phyloP scores from a whole-genome alignment of 129 eudicot genomes.

The Artemisia argyi region DNA sequence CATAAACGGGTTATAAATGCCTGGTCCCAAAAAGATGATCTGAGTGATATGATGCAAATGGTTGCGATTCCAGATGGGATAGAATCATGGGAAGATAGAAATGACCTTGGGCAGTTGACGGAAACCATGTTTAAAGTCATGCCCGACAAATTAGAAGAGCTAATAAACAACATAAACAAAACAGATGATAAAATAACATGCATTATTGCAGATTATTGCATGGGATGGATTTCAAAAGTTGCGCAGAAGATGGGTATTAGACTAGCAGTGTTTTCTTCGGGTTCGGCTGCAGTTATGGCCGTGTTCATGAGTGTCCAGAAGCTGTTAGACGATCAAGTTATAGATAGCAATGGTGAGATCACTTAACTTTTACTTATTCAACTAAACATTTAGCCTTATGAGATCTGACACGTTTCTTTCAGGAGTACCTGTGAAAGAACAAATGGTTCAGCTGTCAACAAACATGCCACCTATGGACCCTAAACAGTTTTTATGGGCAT shows the following conservation, averaged over 20 bases:
- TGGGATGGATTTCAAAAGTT: slow-evolving; percentile 43
- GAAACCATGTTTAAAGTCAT: slow-evolving; percentile 28
- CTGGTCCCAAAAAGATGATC: slow-evolving; percentile 17
- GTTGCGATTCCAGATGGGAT: slow-evolving; percentile 54
- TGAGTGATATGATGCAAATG: slow-evolving; percentile 28
- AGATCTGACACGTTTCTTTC: neutral
- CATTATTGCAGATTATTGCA: slow-evolving; percentile 46
- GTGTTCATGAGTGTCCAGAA: slow-evolving; percentile 28
- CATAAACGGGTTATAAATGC: slow-evolving; percentile 38
- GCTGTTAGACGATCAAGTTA: slow-evolving; percentile 45
- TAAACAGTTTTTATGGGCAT: slow-evolving; percentile 34
- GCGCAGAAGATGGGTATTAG: slow-evolving; percentile 40
- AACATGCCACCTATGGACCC: slow-evolving; percentile 45
- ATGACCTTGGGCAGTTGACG: slow-evolving; percentile 25
- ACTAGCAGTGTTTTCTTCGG: slow-evolving; percentile 15
- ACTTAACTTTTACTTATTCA: neutral
- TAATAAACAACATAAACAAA: slow-evolving; percentile 36
- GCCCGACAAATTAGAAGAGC: slow-evolving; percentile 43
- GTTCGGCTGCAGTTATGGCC: slow-evolving; percentile 13
- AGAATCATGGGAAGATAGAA: slow-evolving; percentile 48
- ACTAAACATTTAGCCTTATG: neutral
- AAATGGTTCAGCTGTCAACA: slow-evolving; percentile 47
- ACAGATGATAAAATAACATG: slow-evolving; percentile 33
- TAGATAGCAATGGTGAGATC: slow-evolving; percentile 27
- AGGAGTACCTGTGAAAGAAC: slow-evolving; percentile 40